Conservation (phyloP, 108 stramenopile genomes). For the Stephanodiscus triporus region DNA sequence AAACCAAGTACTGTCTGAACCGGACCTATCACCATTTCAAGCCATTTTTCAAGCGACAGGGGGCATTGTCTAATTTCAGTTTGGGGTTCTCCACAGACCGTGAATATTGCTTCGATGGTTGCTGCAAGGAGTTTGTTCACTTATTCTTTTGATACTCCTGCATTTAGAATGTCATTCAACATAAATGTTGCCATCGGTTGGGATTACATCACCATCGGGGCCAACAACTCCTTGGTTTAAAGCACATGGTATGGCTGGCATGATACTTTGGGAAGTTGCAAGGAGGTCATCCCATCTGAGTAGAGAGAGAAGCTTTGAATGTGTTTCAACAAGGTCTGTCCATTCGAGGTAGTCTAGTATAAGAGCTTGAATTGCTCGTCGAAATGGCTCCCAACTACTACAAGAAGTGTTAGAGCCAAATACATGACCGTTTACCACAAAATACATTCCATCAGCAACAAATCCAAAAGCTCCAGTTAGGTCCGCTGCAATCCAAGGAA, state of each 20-base stretch:
- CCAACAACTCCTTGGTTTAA: neutral
- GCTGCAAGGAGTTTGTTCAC: no score
- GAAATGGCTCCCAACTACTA: neutral
- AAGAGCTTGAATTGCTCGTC: neutral
- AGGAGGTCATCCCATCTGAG: neutral
- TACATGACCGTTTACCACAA: neutral
- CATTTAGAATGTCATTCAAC: constrained; percentile 6
- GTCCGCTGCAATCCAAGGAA: neutral
- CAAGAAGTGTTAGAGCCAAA: neutral
- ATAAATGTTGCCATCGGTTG: neutral
- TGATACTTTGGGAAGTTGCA: neutral
- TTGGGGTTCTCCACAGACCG: no score
- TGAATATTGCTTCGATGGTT: no score
- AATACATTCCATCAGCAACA: neutral
- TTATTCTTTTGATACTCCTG: no score
- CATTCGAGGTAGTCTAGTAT: neutral
- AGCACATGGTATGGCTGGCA: neutral
- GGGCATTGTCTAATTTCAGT: no score
- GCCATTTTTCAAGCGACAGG: no score
- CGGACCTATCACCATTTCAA: no score
- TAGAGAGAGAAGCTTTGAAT: neutral
- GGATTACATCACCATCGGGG: neutral
- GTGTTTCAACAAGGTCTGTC: neutral
- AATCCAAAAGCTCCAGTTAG: constrained; percentile 8
- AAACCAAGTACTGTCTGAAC: no score